Evolutionary conservation across 2,329 filamentous ascomycete genomes (phyloP), one percentile per base, ranked within the genome.

Genomic region (Coniella vitis): DNA sequence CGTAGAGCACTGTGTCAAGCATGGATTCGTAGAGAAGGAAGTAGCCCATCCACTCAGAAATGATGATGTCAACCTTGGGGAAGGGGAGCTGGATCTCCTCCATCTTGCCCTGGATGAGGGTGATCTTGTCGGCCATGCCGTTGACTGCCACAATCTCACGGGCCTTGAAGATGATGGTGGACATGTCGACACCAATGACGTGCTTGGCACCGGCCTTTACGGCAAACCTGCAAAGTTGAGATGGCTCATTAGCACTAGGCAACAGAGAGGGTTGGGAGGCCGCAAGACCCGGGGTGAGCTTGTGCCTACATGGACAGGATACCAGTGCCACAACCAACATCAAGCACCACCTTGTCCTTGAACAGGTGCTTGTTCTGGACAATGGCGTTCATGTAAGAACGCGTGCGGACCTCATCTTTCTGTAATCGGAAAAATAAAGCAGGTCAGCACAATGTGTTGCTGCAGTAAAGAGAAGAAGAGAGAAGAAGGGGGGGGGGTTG

Each of bases 31-130:
- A 98, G 54, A 98, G 83, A 46, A 98, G 75, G 76, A 97, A 97
- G 75, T 98, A 98, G 31, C 93, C 93, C 93, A 98, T 98, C 93
- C 93, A 98, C 76, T 98, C 93, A 2, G 91, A 97, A 67, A 98
- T 95, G 72, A 98, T 98, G 66, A 98, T 98, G 65, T 98, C 93
- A 57, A 98, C 93, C 72, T 97, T 87, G 63, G 89, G 86, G 70
- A 86, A 95, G 17, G 93, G 93, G 55, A 98, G 76, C 63, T 86
- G 76, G 39, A 98, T 90, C 73, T 98, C 93, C 75, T 98, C 93
- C 93, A 98, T 98, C 81, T 98, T 98, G 67, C 93, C 93, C 75
- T 97, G 93, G 56, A 98, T 81, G 52, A 98, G 81, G 46, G 93
- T 97, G 68, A 98, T 96, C 80, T 95, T 95, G 73, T 91, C 86